phyloP scores from a whole-genome alignment of 805 yeast species.

The Peterozyma xylosa region DNA sequence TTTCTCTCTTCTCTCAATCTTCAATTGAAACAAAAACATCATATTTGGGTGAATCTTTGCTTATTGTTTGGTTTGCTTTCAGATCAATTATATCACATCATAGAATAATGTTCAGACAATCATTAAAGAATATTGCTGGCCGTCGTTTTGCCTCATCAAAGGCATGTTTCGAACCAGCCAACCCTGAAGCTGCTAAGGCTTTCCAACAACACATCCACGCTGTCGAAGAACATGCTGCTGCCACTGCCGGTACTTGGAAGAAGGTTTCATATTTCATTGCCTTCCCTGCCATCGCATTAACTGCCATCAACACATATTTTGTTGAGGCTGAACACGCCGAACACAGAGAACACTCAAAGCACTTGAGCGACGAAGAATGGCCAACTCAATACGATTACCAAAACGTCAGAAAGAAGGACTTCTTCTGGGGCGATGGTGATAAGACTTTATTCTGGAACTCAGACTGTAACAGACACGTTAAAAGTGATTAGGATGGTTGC shows the following conservation, averaged over 20 bases:
- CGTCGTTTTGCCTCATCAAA: conserved; percentile 22
- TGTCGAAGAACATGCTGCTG: conserved; percentile 70
- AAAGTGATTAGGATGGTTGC: conserved; percentile 10
- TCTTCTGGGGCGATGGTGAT: conserved; percentile 99
- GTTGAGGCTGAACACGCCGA: conserved; percentile 84
- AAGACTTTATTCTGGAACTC: conserved; percentile 96
- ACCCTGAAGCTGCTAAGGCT: conserved; percentile 64
- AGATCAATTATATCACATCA: neutral
- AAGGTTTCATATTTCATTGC: conserved; percentile 77
- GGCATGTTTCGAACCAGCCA: conserved; percentile 41
- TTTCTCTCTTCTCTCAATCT: too few species aligned
- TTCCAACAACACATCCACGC: conserved; percentile 56
- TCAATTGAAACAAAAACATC: too few species aligned
- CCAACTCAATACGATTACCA: conserved; percentile 87
- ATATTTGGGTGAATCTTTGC: neutral
- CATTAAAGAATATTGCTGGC: conserved; percentile 22
- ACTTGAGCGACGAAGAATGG: conserved; percentile 84
- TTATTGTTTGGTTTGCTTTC: too few species aligned
- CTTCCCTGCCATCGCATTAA: conserved; percentile 68
- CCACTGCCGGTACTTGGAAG: conserved; percentile 76
- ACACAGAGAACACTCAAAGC: conserved; percentile 74
- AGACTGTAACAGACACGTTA: conserved; percentile 81
- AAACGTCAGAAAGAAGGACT: conserved; percentile 81
- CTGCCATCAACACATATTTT: conserved; percentile 75
- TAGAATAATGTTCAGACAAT: conserved; percentile 35